Percentiles rank a stretch among this genome's conserved stretches.
Conservation (phyloP, 768 basidiomycete species). For the Candolleomyces efflorescens region DNA sequence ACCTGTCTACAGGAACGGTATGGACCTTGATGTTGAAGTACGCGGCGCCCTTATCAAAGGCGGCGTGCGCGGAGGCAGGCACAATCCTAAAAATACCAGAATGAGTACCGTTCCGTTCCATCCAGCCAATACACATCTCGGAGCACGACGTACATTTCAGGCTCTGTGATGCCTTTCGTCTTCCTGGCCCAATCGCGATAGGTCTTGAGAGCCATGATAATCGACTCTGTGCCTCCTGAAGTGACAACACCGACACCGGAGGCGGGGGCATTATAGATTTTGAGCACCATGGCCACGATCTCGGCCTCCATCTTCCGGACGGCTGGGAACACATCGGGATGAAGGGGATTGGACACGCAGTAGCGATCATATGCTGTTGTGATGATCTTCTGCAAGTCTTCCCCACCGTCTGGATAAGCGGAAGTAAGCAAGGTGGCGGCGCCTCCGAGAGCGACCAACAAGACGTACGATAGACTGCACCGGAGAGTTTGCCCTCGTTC, state of each 20-base stretch:
- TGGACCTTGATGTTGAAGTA: constrained; percentile 92
- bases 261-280: constrained; percentile 77
- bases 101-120: neutral
- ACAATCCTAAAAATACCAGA: constrained; percentile 53
- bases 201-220: constrained; percentile 93
- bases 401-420: constrained; percentile 63
- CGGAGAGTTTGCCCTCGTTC: constrained; percentile 72
- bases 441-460: neutral
- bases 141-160: constrained; percentile 72
- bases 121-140: too few species aligned
- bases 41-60: constrained; percentile 89
- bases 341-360: constrained; percentile 83
- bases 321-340: constrained; percentile 91
- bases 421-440: neutral
- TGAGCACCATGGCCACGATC: constrained; percentile 82
- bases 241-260: constrained; percentile 94
- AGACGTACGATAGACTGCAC: constrained; percentile 78
- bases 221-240: constrained; percentile 93
- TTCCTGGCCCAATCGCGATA: constrained; percentile 88
- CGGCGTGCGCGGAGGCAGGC: constrained; percentile 83
- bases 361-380: constrained; percentile 79
- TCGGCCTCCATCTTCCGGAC: constrained; percentile 98
- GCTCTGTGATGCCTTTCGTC: constrained; percentile 83
- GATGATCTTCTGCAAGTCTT: constrained; percentile 74
- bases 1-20: constrained; percentile 72